These are phyloP conservation scores for Xylariaceae sp. DNA, from an alignment of 2,329 filamentous ascomycete genomes.

Conservation along the genomic window DNA sequence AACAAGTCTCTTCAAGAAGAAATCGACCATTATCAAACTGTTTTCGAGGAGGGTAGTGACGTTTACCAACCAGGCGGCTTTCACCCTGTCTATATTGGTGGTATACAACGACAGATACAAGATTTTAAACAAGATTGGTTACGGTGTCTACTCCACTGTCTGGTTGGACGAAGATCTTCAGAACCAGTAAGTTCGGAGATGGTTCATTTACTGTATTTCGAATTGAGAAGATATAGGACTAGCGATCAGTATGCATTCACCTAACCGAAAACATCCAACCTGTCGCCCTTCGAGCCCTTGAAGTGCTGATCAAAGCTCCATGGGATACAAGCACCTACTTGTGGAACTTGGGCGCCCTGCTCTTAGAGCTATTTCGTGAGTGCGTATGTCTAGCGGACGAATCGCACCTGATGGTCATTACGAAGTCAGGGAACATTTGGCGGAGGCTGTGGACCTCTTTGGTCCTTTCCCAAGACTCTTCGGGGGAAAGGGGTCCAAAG, in stretches of 20 bases:
- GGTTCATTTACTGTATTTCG: background rate
- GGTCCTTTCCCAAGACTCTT: constrained; percentile 30
- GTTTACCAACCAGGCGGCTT: constrained; percentile 13
- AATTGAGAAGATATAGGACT: background rate
- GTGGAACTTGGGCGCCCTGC: constrained; percentile 36
- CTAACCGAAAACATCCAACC: constrained; percentile 33
- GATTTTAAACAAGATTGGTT: constrained; percentile 28
- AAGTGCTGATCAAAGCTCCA: constrained; percentile 34
- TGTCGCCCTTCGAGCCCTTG: constrained; percentile 34
- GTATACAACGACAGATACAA: constrained; percentile 26
- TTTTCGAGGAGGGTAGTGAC: constrained; percentile 4
- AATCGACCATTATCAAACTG: no score
- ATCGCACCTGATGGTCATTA: constrained; percentile 17
- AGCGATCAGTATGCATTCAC: constrained; percentile 10
- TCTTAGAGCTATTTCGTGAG: constrained; percentile 29
- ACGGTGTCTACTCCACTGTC: constrained; percentile 26
- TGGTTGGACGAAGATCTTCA: constrained; percentile 21
- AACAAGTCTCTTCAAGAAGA: background rate
- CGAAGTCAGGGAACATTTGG: constrained; percentile 21
- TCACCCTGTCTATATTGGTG: constrained; percentile 34
- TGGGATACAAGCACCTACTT: constrained; percentile 32
- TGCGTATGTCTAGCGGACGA: constrained; percentile 31
- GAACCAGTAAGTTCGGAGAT: background rate
- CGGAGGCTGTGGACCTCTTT: constrained; percentile 29
- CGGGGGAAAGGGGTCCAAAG: constrained; percentile 25